These are phyloP conservation scores for Irpex sp. DNA, from an alignment of 1,284 basidiomycete genomes.

Conservation along the genomic window DNA sequence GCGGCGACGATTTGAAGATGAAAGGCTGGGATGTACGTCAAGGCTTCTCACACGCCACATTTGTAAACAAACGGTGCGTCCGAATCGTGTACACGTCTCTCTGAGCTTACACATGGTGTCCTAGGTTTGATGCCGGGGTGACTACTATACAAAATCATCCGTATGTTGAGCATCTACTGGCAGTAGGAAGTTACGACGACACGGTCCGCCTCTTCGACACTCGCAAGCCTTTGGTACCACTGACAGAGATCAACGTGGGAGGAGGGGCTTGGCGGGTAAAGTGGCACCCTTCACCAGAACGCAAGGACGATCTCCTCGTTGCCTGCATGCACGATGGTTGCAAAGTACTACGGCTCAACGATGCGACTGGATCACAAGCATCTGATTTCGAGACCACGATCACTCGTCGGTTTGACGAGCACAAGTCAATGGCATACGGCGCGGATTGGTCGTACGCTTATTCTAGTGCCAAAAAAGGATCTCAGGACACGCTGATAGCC, in stretches of 20 bases:
- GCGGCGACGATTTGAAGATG: constrained; percentile 90
- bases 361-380: constrained; percentile 19
- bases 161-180: constrained; percentile 75
- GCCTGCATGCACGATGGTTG: constrained; percentile 98
- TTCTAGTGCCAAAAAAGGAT: constrained; percentile 39
- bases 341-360: constrained; percentile 65
- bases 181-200: constrained; percentile 93
- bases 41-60: constrained; percentile 57
- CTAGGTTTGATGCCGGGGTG: constrained; percentile 89
- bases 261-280: constrained; percentile 97
- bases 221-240: constrained; percentile 60
- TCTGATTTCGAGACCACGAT: constrained; percentile 33
- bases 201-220: constrained; percentile 83
- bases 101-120: not conserved
- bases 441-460: constrained; percentile 82
- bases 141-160: constrained; percentile 90
- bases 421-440: constrained; percentile 90
- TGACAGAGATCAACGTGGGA: constrained; percentile 69
- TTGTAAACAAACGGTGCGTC: constrained; percentile 70
- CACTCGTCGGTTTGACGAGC: constrained; percentile 68
- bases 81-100: not conserved
- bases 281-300: constrained; percentile 78
- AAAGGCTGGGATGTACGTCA: constrained; percentile 92
- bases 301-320: constrained; percentile 73
- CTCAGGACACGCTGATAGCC: constrained; percentile 42